Base-by-base conservation (phyloP, 2,329 filamentous ascomycete species). In the Cadophora gregata region DNA sequence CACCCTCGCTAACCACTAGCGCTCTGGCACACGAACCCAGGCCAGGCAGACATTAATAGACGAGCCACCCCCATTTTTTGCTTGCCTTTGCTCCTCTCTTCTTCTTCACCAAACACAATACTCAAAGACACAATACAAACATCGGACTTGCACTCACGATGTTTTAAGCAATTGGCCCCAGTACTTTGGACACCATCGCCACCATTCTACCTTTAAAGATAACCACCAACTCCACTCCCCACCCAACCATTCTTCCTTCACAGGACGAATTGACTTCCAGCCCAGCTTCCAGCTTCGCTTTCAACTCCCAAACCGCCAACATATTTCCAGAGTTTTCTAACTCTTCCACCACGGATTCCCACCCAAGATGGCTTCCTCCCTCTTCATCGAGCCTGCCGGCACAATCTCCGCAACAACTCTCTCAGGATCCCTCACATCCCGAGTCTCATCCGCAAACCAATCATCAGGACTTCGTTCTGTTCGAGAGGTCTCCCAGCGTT, bases 291-390 rank as follows among this genome's bases (percentile, higher is more conserved):
- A 75, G 84, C 86, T 82, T 80, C 74, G 86, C 84, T 87, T 85
- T 82, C 79, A 79, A 80, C 81, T 79, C 78, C 75, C 79, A 77
- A 76, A 84, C 84, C 83, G 81, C 81, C 81, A 88, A 82, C 82
- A 88, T 88, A 86, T 79, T 83, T 82, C 79, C 80, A 77, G 86
- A 84, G 87, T 89, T 90, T 87, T 87, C 85, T 74, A 77, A 84
- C 87, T 88, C 91, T 89, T 90, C 90, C 90, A 93, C 85, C 86
- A 93, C 91, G 91, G 90, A 91, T 92, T 86, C 88, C 80, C 79
- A 81, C 79, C 87, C 88, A 93, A 76, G 85, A 94, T 94, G 91
- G 91, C 90, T 85, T 88, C 86, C 90, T 85, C 88, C 88, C 83
- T 87, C 82, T 83, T 82, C 84, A 77, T 76, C 83, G 79, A 86